Evolutionary conservation across 495 filamentous ascomycete genomes (phyloP), one percentile per base, ranked within the genome.

Genomic region (Neurospora africana): DNA sequence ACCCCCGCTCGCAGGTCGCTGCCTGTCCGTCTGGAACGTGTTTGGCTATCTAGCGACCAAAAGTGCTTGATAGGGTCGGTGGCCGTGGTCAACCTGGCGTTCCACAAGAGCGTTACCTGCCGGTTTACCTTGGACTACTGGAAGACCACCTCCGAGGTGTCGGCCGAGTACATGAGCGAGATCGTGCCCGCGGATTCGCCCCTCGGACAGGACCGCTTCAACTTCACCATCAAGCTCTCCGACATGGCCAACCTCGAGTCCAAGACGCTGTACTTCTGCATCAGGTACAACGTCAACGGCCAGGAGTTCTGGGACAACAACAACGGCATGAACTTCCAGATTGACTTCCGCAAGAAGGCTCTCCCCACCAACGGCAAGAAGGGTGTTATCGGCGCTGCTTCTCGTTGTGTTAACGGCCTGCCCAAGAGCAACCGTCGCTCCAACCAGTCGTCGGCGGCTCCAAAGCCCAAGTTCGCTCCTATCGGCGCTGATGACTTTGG

Each of bases 221-320:
- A 90, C 72, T 99, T 99, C 81, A 93, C 87, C 78, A 93, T 99
- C 84, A 96, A 95, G 84, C 82, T 99, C 58, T 89, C 93, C 23
- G 96, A 98, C 76, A 89, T 93, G 75, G 90, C 93, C 23, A 95
- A 97, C 77, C 84, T 99, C 39, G 94, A 97, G 76, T 86, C 87
- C 67, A 98, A 97, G 84, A 94, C 92, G 1, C 83, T 98, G 76
- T 93, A 92, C 77, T 90, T 97, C 74, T 99, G 95, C 83, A 89
- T 98, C 67, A 90, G 93, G 36, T 99, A 98, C 81, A 89, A 81
- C 58, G 93, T 96, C 53, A 89, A 88, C 74, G 93, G 94, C 8
- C 88, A 92, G 74, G 95, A 98, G 75, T 91, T 89, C 78, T 99
- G 95, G 95, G 96, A 99, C 83, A 99, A 94, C 84, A 98, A 99